Conservation (phyloP, 1,284 basidiomycete genomes). For the Veloporphyrellus conicus region DNA sequence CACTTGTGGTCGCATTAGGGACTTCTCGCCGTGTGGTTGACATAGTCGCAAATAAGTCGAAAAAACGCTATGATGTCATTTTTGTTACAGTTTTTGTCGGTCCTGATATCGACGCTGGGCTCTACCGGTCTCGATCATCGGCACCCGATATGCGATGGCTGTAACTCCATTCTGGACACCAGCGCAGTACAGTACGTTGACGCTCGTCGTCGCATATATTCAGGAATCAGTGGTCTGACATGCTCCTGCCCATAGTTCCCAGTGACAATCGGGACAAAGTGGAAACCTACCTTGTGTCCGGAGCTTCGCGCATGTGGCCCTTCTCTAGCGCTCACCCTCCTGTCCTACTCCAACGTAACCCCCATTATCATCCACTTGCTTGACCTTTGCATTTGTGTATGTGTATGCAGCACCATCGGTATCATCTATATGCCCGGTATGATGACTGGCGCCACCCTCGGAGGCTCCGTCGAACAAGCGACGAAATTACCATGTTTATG, state of each 20-base stretch:
- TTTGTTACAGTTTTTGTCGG: conserved; percentile 58
- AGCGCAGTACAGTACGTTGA: conserved; percentile 65
- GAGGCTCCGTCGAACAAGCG: conserved; percentile 79
- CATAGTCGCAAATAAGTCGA: conserved; percentile 65
- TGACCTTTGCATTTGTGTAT: neutral
- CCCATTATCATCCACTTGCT: neutral
- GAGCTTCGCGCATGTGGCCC: conserved; percentile 78
- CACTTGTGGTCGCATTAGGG: neutral
- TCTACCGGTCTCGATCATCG: conserved; percentile 80
- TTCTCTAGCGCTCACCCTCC: conserved; percentile 14
- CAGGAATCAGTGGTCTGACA: neutral
- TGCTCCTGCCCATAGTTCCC: conserved; percentile 50
- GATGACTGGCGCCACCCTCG: conserved; percentile 88
- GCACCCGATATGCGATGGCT: conserved; percentile 71
- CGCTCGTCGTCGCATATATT: neutral
- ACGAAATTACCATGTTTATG: conserved; percentile 87
- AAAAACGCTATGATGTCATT: conserved; percentile 65
- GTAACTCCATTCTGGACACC: conserved; percentile 77
- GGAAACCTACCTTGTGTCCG: conserved; percentile 80
- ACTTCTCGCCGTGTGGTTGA: neutral
- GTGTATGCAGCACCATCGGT: conserved; percentile 60
- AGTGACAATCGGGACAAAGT: conserved; percentile 81
- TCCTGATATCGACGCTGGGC: conserved; percentile 64
- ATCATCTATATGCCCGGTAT: conserved; percentile 73
- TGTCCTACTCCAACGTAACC: too few relatives aligned